Conservation (phyloP, 2,329 filamentous ascomycete species). For the Colletotrichum tofieldiae region DNA sequence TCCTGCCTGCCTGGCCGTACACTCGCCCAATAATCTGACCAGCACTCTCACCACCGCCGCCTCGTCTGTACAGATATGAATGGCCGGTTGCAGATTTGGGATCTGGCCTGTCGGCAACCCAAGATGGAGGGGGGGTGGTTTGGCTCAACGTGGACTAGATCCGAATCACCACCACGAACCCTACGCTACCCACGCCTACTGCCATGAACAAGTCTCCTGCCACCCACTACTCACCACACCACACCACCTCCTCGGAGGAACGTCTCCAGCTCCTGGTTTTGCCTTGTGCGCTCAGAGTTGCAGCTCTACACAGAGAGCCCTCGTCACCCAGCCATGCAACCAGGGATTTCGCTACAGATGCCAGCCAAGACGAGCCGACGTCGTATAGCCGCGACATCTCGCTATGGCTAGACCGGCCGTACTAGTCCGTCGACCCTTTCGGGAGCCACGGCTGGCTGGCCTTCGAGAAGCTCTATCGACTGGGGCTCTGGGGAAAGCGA, state of each 20-base stretch:
- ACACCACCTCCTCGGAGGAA: slow-evolving; percentile 20
- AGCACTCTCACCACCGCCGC: no score
- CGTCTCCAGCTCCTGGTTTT: slow-evolving; percentile 17
- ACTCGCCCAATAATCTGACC: slow-evolving; percentile 1
- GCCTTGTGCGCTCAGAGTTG: slow-evolving; percentile 17
- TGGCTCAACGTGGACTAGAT: slow-evolving; percentile 18
- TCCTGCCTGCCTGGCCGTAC: background rate
- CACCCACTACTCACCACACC: slow-evolving; percentile 4
- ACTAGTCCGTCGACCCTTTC: slow-evolving; percentile 15
- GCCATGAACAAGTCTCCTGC: background rate
- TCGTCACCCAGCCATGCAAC: background rate
- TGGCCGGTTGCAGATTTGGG: slow-evolving; percentile 24
- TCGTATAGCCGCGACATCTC: slow-evolving; percentile 28
- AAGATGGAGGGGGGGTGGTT: slow-evolving; percentile 8
- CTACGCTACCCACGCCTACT: background rate
- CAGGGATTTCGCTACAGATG: slow-evolving; percentile 11
- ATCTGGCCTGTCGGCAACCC: slow-evolving; percentile 16
- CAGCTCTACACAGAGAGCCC: slow-evolving; percentile 13
- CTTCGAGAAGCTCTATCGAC: slow-evolving; percentile 22
- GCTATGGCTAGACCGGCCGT: slow-evolving; percentile 9
- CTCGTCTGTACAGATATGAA: no score
- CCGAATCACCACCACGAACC: background rate
- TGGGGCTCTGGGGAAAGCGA: slow-evolving; percentile 9
- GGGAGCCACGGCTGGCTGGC: slow-evolving; percentile 13
- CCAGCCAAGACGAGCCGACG: background rate